Evolutionary conservation across 192 early-diverging fungal species (phyloP).

Genomic region (Coemansia sp.): DNA sequence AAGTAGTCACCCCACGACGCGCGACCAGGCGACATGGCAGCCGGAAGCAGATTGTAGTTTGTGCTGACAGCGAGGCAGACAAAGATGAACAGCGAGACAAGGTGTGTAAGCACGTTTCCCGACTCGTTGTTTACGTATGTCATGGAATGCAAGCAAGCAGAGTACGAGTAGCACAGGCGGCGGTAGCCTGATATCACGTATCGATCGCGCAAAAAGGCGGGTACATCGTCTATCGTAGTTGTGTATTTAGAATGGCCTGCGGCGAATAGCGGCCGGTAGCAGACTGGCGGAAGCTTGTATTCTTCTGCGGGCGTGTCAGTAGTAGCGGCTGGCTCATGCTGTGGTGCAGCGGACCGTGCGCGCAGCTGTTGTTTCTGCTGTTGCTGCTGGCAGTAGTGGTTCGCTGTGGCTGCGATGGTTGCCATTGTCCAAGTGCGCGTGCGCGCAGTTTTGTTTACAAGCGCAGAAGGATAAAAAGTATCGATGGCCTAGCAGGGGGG

Average conservation of each 20-base stretch:
- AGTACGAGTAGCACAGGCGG: conserved; percentile 70
- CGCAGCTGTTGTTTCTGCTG: conserved; percentile 6
- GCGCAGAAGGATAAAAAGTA: background rate
- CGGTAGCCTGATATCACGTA: conserved; percentile 81
- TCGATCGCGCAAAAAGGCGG: conserved; percentile 72
- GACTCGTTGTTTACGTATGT: conserved; percentile 89
- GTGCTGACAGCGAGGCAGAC: conserved; percentile 52
- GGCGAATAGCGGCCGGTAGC: conserved; percentile 37
- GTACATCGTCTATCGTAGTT: conserved; percentile 56
- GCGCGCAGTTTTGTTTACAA: background rate
- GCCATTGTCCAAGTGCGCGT: background rate
- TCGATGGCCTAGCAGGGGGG: background rate
- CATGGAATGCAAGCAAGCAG: conserved; percentile 68
- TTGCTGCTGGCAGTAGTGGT: conserved; percentile 1
- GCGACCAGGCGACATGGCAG: conserved; percentile 39
- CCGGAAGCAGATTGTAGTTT: conserved; percentile 36
- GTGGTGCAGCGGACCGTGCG: conserved; percentile 1
- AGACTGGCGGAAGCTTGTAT: conserved; percentile 13
- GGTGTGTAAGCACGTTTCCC: conserved; percentile 87
- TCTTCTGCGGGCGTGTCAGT: background rate
- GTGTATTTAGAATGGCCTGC: conserved; percentile 48
- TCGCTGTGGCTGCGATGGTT: background rate
- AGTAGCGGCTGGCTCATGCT: background rate
- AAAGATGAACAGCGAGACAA: conserved; percentile 69
- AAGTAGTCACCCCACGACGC: conserved; percentile 62